Percentiles rank a stretch among this genome's conserved stretches.
Evolutionary conservation across 116 monocot genomes (phyloP).

Genomic region (Dioscorea cayenensis): DNA sequence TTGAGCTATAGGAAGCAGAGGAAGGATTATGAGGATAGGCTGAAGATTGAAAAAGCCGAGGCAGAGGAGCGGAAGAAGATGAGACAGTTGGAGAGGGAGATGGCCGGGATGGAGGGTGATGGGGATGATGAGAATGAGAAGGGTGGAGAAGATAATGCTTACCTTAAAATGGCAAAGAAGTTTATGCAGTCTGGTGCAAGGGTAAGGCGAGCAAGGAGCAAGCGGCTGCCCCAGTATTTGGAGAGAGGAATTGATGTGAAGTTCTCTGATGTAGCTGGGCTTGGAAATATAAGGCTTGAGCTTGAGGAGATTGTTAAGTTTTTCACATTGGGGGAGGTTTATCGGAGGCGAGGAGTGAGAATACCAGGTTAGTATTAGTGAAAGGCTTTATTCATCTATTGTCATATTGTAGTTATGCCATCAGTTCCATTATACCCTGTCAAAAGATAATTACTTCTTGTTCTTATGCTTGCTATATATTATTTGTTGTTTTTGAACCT

Average conservation of each 20-base stretch:
- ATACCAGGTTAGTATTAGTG: constrained; percentile 52
- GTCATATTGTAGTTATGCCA: background rate
- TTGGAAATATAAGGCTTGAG: constrained; percentile 83
- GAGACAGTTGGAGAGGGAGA: constrained; percentile 64
- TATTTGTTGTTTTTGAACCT: too few relatives aligned
- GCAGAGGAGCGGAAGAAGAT: constrained; percentile 81
- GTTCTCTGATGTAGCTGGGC: constrained; percentile 80
- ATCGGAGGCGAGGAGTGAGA: constrained; percentile 70
- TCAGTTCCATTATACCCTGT: background rate
- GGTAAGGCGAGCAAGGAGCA: constrained; percentile 47
- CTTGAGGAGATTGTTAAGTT: constrained; percentile 95
- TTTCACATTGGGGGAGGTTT: constrained; percentile 82
- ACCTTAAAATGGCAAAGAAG: constrained; percentile 68
- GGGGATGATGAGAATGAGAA: constrained; percentile 42
- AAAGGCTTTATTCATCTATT: background rate
- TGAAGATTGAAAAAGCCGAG: constrained; percentile 82
- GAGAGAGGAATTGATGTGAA: constrained; percentile 73
- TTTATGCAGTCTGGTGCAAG: constrained; percentile 89
- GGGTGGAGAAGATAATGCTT: constrained; percentile 49
- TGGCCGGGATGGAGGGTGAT: constrained; percentile 40
- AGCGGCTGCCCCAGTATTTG: constrained; percentile 59
- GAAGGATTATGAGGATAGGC: constrained; percentile 81
- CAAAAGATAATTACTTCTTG: background rate
- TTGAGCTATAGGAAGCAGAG: constrained; percentile 68
- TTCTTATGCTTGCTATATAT: too few relatives aligned